Evolutionary conservation across 2,329 filamentous ascomycete species (phyloP).

Genomic region (Fusarium sp.): DNA sequence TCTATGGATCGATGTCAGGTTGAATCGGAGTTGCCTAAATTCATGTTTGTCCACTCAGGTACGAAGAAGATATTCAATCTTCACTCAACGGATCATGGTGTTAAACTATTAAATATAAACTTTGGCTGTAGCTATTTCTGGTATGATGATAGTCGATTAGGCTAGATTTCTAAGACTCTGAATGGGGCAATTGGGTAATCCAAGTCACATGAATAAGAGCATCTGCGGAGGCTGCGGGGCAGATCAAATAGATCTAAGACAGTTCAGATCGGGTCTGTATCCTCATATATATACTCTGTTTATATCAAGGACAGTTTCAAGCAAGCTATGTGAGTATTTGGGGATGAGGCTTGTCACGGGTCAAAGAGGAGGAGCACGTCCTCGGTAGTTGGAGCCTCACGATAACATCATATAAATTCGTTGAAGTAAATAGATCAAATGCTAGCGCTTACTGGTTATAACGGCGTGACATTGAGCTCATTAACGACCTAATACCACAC

Average conservation of each 20-base stretch:
- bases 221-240: conserved; percentile 26
- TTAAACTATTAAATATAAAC: neutral
- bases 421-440: neutral
- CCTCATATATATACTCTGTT: neutral
- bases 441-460: neutral
- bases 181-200: neutral
- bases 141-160: neutral
- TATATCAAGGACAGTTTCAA: neutral
- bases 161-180: neutral
- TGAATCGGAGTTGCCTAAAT: neutral
- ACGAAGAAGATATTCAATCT: neutral
- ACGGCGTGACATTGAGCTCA: neutral
- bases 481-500: too few species aligned
- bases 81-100: fast-evolving
- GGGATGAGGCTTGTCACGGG: too few species aligned
- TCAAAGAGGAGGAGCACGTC: neutral
- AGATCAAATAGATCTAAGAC: conserved; percentile 3
- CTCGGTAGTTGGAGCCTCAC: neutral
- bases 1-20: too few species aligned
- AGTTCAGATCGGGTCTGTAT: neutral
- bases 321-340: too few species aligned
- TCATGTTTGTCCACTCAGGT: too few species aligned
- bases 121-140: neutral
- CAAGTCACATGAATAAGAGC: conserved; percentile 27
- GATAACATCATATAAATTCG: neutral